Conservation (phyloP, 495 filamentous ascomycete species). For the Aspergillus funiculosus region DNA sequence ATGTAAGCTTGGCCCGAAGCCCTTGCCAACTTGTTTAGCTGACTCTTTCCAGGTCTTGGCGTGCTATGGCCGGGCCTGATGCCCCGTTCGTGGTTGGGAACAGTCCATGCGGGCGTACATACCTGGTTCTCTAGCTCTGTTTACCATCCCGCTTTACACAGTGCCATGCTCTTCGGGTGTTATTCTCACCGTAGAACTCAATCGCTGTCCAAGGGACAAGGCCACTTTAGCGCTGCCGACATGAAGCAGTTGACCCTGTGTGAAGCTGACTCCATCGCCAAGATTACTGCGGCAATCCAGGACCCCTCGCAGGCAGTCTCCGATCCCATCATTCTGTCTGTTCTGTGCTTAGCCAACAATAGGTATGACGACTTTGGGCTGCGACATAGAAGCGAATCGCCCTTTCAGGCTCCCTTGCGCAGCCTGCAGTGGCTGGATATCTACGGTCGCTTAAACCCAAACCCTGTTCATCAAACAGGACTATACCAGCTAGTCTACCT, state of each 20-base stretch:
- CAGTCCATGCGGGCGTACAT: background rate
- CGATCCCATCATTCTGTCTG: background rate
- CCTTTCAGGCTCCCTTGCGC: background rate
- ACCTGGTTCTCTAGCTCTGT: background rate
- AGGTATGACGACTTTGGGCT: background rate
- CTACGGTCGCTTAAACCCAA: background rate
- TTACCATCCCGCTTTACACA: background rate
- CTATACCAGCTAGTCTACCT: background rate
- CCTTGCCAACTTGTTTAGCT: too few species aligned
- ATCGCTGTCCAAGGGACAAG: background rate
- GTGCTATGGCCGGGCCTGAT: background rate
- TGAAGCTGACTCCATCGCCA: background rate
- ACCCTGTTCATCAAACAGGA: background rate
- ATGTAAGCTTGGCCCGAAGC: too few species aligned
- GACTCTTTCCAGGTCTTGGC: background rate
- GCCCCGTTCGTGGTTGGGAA: too few species aligned
- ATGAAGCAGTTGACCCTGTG: background rate
- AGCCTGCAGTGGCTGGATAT: background rate
- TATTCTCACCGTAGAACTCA: background rate
- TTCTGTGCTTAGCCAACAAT: background rate
- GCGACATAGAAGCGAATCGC: background rate
- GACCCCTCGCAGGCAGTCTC: background rate
- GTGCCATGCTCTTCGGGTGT: background rate
- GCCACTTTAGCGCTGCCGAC: background rate
- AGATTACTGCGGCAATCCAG: background rate